Base-by-base conservation (phyloP, 139 green algal species). In the Edaphochlamys debaryana region DNA sequence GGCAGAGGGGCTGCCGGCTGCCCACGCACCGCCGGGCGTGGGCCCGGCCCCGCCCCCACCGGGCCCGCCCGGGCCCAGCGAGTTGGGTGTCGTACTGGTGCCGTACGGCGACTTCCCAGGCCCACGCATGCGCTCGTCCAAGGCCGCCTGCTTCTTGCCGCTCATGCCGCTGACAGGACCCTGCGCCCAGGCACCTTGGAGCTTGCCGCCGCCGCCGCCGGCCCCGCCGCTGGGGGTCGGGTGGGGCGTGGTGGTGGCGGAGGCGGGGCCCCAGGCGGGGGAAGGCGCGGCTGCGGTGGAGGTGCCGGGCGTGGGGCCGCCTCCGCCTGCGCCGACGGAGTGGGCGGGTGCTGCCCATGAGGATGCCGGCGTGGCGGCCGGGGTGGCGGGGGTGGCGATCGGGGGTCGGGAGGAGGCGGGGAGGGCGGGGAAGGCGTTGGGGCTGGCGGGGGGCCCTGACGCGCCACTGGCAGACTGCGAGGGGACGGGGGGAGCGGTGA, bases 151-250 rank as follows among this genome's bases (percentile, higher is more conserved):
- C 32, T 82, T 73, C 76, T 74, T 73, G 0, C 50, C 8, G n/a
- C 63, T 82, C 38, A 82, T 52, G 19, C 4, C 6, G 19, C 42
- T 63, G 22, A 73, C 8, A 13, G 62, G 42, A 6, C 63, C 76
- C 36, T 52, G 32, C 32, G 76, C 76, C 76, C 76, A 82, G 45
- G 63, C 76, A 29, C 76, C 76, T 34, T 82, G 62, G 11, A 82
- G 76, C 37, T 58, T 58, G 17, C 56, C 56, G 40, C 67, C 38
- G 25, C 25, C 25, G 40, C 9, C 38, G 67, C 27, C 69, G 42
- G 34, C 68, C 11, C 41, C 41, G 27, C 69, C 45, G 69, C 60
- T 6, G 56, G 9, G 23, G 56, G 25, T 63, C 25, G 56, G 56
- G 25, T 23, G 25, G 19, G 56, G 56, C 23, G 56, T 37, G 60